Conservation (phyloP, 2,329 filamentous ascomycete species). For the Colletotrichum godetiae region DNA sequence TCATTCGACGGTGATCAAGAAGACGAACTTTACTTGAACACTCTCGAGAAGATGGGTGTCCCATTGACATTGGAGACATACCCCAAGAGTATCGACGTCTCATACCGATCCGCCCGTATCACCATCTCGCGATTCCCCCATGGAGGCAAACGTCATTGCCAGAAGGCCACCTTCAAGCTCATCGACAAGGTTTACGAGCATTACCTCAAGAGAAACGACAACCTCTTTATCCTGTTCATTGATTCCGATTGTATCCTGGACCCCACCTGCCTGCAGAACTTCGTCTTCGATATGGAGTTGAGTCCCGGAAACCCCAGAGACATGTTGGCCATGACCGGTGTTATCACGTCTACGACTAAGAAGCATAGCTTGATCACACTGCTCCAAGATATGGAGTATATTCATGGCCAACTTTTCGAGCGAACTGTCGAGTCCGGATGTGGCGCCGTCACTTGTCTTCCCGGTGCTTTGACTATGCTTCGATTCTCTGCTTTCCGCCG, state of each 20-base stretch:
- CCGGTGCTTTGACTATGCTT: constrained; percentile 93
- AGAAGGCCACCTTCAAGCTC: constrained; percentile 91
- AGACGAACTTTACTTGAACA: constrained; percentile 89
- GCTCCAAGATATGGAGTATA: constrained; percentile 97
- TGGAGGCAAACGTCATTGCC: constrained; percentile 92
- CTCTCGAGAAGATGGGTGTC: constrained; percentile 86
- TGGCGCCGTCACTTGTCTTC: constrained; percentile 92
- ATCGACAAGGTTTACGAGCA: constrained; percentile 93
- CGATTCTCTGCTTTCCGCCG: constrained; percentile 95
- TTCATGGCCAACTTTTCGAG: constrained; percentile 96
- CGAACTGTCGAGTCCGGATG: constrained; percentile 95
- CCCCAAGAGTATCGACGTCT: constrained; percentile 90
- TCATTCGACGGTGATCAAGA: constrained; percentile 94
- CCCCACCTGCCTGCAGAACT: constrained; percentile 92
- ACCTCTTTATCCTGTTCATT: constrained; percentile 95
- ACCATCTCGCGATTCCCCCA: constrained; percentile 94
- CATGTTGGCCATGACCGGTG: constrained; percentile 97
- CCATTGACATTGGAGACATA: constrained; percentile 81
- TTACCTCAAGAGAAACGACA: constrained; percentile 88
- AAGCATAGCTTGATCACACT: constrained; percentile 91
- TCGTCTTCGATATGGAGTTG: constrained; percentile 98
- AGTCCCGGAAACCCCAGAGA: constrained; percentile 91
- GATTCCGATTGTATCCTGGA: constrained; percentile 97
- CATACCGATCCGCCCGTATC: constrained; percentile 83
- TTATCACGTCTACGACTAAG: constrained; percentile 93